Conservation (phyloP, 2,329 filamentous ascomycete genomes). For the Cucurbitaria berberidis region DNA sequence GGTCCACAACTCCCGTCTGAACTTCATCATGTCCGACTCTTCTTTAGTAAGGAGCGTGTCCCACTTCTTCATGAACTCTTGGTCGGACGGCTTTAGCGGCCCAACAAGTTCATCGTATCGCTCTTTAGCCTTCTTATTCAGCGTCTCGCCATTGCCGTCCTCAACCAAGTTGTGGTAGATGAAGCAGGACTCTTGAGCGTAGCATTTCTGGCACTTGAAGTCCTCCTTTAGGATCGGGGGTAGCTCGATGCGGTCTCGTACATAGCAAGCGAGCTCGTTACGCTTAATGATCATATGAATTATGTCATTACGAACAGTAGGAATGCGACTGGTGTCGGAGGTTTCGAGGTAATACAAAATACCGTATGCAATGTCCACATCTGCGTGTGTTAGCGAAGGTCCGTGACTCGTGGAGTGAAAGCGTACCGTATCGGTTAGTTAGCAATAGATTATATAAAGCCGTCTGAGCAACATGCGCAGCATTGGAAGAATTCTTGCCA, state of each 20-base stretch:
- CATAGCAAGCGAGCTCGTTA: constrained; percentile 84
- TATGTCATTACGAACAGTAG: constrained; percentile 83
- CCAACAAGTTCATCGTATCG: constrained; percentile 82
- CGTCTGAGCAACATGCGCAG: constrained; percentile 89
- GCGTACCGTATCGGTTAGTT: constrained; percentile 81
- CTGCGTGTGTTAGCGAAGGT: constrained; percentile 49
- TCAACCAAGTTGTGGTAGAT: constrained; percentile 92
- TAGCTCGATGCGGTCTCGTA: constrained; percentile 80
- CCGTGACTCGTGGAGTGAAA: neutral
- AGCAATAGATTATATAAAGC: constrained; percentile 91
- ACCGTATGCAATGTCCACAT: constrained; percentile 87
- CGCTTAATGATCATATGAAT: constrained; percentile 97
- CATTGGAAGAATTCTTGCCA: constrained; percentile 77
- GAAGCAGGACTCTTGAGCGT: constrained; percentile 89
- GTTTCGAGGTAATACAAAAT: constrained; percentile 95
- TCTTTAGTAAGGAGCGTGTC: constrained; percentile 91
- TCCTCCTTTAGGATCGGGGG: constrained; percentile 86
- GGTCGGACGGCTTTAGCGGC: constrained; percentile 76
- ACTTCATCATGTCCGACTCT: constrained; percentile 86
- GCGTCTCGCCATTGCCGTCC: constrained; percentile 78
- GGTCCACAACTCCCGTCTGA: constrained; percentile 91
- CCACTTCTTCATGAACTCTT: constrained; percentile 92
- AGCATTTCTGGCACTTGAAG: constrained; percentile 83
- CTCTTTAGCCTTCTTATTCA: constrained; percentile 77
- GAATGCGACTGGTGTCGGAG: constrained; percentile 83